Evolutionary conservation across 805 yeast species (phyloP).

Genomic region (Kluyveromyces dobzhanskii): DNA sequence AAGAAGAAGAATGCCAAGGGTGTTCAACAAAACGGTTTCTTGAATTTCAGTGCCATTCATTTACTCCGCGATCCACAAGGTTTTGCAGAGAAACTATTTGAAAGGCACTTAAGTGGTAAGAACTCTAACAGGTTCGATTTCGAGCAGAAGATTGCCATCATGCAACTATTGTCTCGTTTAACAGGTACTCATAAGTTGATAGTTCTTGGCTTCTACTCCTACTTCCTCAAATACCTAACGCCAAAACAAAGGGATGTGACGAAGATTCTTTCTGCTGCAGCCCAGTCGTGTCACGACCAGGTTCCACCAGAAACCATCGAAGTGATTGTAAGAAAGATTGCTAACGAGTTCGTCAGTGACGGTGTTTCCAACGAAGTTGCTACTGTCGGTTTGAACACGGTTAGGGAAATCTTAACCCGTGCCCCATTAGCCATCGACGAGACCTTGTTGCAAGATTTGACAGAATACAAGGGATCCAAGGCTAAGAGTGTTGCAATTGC

Average conservation of each 20-base stretch:
- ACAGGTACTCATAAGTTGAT: constrained; percentile 93
- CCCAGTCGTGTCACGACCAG: constrained; percentile 93
- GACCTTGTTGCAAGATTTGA: constrained; percentile 77
- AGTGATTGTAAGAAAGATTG: constrained; percentile 80
- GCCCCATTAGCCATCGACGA: constrained; percentile 93
- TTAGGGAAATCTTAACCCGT: constrained; percentile 85
- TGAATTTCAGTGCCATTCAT: constrained; percentile 93
- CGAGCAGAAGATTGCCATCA: constrained; percentile 81
- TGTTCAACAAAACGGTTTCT: constrained; percentile 35
- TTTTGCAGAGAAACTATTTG: constrained; percentile 80
- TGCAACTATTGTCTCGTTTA: constrained; percentile 81
- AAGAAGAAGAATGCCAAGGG: constrained; percentile 57
- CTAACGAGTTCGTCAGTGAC: constrained; percentile 95
- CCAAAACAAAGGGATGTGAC: constrained; percentile 95
- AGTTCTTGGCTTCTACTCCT: constrained; percentile 83
- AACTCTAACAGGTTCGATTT: constrained; percentile 62
- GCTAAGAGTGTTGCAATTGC: constrained; percentile 93
- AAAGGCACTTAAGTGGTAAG: constrained; percentile 62
- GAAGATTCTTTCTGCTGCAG: constrained; percentile 92
- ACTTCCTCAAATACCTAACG: constrained; percentile 78
- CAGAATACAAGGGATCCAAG: constrained; percentile 87
- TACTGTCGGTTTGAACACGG: constrained; percentile 94
- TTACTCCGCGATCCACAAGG: constrained; percentile 95
- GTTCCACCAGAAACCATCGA: constrained; percentile 91
- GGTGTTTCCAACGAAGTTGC: constrained; percentile 99